Percentiles rank a stretch among this genome's conserved stretches.
Conservation (phyloP, 2,329 filamentous ascomycete genomes). For the Trichoderma simmonsii region DNA sequence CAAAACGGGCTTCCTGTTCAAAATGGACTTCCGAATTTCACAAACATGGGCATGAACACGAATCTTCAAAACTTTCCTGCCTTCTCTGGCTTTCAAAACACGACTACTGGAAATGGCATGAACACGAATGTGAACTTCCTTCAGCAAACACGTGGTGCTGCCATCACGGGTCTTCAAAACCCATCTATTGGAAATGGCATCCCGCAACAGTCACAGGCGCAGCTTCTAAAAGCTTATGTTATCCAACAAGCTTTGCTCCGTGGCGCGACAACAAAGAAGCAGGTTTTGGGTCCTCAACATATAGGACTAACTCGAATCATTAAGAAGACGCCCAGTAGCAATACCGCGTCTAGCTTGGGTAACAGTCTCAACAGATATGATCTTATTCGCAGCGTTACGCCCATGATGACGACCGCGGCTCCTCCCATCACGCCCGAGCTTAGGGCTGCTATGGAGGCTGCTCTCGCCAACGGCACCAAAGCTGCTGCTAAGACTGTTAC, state of each 20-base stretch:
- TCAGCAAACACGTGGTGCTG: neutral
- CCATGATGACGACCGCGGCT: neutral
- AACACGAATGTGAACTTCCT: neutral
- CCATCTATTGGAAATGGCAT: neutral
- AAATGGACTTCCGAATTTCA: neutral
- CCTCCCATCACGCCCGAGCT: neutral
- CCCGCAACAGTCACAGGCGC: neutral
- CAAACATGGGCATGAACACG: neutral
- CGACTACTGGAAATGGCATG: neutral
- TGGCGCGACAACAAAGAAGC: neutral
- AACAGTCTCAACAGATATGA: neutral
- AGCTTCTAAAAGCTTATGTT: fast-evolving
- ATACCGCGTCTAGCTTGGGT: neutral
- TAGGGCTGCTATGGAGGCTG: neutral
- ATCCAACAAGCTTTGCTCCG: neutral
- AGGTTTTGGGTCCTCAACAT: neutral
- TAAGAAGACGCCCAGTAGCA: neutral
- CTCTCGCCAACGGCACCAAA: neutral
- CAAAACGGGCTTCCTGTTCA: neutral
- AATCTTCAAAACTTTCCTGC: neutral
- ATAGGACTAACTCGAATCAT: neutral
- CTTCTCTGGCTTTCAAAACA: neutral
- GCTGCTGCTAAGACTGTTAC: neutral
- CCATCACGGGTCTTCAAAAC: neutral
- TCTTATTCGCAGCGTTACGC: neutral